These are phyloP conservation scores for Pleurotus pulmonarius DNA, from an alignment of 768 basidiomycete genomes.

Conservation along the genomic window DNA sequence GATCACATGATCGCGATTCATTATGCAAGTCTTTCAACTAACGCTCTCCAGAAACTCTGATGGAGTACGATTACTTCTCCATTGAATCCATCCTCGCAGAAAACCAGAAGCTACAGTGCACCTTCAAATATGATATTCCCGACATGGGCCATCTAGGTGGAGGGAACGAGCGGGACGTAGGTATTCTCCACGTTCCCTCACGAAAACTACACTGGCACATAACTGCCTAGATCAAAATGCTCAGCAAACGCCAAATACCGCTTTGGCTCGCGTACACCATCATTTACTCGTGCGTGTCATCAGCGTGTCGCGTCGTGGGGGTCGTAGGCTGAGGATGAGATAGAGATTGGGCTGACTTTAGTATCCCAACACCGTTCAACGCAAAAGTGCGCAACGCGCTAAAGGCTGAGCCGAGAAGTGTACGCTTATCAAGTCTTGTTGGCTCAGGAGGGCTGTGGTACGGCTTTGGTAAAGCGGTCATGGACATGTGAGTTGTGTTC, in stretches of 20 bases:
- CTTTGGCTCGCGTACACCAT: conserved; percentile 90
- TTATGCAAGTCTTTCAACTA: conserved; percentile 1
- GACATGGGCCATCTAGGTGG: conserved; percentile 89
- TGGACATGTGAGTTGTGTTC: conserved; percentile 58
- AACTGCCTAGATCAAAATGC: conserved; percentile 62
- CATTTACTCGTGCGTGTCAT: conserved; percentile 61
- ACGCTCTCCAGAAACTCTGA: conserved; percentile 20
- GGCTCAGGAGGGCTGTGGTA: conserved; percentile 92
- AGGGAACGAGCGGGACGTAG: conserved; percentile 78
- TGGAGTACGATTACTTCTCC: conserved; percentile 93
- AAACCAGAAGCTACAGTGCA: conserved; percentile 94
- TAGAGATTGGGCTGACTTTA: conserved; percentile 88
- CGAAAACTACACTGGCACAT: conserved; percentile 2
- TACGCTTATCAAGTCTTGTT: conserved; percentile 77
- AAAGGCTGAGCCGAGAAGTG: conserved; percentile 84
- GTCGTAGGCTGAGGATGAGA: conserved; percentile 1
- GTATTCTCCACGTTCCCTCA: conserved; percentile 19
- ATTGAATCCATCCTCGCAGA: conserved; percentile 89
- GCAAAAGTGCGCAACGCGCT: conserved; percentile 80
- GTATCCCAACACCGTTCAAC: conserved; percentile 75
- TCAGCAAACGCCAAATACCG: conserved; percentile 78
- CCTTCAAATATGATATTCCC: conserved; percentile 81
- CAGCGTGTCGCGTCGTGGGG: not conserved
- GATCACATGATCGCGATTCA: conserved; percentile 6
- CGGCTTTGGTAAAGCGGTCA: conserved; percentile 83